Evolutionary conservation across 164 flowering plant species (phyloP).

Genomic region (Tinospora cordifolia): DNA sequence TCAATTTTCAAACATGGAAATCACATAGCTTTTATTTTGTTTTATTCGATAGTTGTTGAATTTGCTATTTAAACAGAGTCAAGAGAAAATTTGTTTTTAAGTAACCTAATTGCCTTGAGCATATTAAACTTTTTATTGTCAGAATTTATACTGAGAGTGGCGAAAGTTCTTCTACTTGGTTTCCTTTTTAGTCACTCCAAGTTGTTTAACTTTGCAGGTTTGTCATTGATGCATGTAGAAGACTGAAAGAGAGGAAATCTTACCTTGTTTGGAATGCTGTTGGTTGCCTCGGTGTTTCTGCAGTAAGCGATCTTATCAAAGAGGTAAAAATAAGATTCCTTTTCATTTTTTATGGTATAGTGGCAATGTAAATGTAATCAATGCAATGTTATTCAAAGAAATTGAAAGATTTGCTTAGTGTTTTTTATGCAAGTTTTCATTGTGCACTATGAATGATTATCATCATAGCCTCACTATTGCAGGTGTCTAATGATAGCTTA

Average conservation of each 20-base stretch:
- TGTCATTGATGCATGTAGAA: constrained; percentile 64
- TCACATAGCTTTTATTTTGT: background rate
- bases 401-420: background rate
- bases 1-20: background rate
- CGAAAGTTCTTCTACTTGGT: background rate
- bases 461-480: background rate
- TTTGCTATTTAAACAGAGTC: background rate
- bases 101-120: background rate
- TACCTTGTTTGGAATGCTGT: constrained; percentile 79
- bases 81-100: constrained; percentile 1
- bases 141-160: too few species aligned
- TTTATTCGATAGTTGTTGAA: background rate
- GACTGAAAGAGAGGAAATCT: constrained; percentile 67
- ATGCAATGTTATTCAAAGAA: background rate
- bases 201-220: constrained; percentile 43
- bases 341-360: background rate
- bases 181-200: background rate
- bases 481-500: background rate
- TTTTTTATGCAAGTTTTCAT: background rate
- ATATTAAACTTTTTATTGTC: background rate
- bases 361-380: background rate
- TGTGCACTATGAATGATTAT: background rate
- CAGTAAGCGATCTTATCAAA: constrained; percentile 65
- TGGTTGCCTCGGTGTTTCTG: constrained; percentile 75
- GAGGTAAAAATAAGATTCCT: constrained; percentile 44